Conservation (phyloP, 1,139 yeast genomes). For the Candida dubliniensis region DNA sequence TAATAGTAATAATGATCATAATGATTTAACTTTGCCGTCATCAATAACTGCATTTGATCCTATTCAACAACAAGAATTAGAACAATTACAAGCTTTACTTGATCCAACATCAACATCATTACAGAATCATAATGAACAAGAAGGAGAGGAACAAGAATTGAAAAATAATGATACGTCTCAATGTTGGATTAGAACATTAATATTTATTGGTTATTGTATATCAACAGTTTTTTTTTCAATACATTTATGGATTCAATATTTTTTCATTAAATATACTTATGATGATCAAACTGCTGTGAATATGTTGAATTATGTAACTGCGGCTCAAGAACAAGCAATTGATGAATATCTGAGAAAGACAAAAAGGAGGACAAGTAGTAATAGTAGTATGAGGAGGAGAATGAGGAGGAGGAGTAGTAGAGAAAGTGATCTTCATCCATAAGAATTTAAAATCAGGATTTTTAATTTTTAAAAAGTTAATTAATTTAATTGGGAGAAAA, state of each 20-base stretch:
- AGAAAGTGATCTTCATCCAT: too few relatives aligned
- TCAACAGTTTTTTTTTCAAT: conserved; percentile 13
- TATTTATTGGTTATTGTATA: conserved; percentile 13
- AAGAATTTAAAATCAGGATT: too few relatives aligned
- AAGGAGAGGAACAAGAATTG: background rate
- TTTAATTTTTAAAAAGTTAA: too few relatives aligned
- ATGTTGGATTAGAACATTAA: conserved; percentile 6
- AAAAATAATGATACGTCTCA: background rate
- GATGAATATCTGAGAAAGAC: conserved; percentile 10
- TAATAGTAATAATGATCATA: too few relatives aligned
- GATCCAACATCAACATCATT: too few relatives aligned
- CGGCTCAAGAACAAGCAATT: conserved; percentile 13
- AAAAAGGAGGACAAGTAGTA: conserved; percentile 2
- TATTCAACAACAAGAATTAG: conserved; percentile 5
- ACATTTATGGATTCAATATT: conserved; percentile 12
- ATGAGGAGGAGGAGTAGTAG: too few relatives aligned
- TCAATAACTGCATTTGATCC: conserved; percentile 3
- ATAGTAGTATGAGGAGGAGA: background rate
- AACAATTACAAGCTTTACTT: conserved; percentile 2
- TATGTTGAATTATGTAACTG: conserved; percentile 11
- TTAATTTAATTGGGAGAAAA: too few relatives aligned
- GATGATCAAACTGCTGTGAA: conserved; percentile 13
- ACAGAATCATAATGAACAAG: background rate
- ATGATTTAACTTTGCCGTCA: background rate
- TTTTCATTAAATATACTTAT: conserved; percentile 12